A percentile compares a stretch with the other conserved stretches of the same genome.
These are phyloP conservation scores for Neurospora sp. DNA, from an alignment of 2,329 filamentous ascomycete genomes.

Conservation along the genomic window DNA sequence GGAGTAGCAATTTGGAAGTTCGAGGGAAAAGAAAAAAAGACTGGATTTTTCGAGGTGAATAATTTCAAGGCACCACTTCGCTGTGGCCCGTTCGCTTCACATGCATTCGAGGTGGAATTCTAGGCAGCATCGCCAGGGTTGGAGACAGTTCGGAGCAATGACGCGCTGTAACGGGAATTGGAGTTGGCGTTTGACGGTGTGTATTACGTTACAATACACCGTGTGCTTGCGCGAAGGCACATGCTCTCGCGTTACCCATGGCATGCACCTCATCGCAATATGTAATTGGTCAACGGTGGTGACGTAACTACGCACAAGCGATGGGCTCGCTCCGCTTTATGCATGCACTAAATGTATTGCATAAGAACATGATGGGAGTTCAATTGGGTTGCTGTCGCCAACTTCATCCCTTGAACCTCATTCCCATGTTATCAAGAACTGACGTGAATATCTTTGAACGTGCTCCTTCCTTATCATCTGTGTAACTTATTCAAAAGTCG, in stretches of 20 bases:
- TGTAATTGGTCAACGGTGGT: neutral
- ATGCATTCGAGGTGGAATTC: neutral
- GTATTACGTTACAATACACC: neutral
- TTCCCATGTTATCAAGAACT: constrained; percentile 1
- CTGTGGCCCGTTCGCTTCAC: neutral
- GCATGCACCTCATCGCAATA: neutral
- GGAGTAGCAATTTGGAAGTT: neutral
- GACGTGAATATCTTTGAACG: neutral
- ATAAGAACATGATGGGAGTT: neutral
- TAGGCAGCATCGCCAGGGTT: constrained; percentile 14
- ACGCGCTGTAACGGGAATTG: neutral
- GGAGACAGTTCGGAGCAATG: neutral
- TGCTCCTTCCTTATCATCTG: neutral
- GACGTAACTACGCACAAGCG: neutral
- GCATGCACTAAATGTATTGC: neutral
- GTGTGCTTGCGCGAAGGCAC: constrained; percentile 12
- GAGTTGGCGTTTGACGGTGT: neutral
- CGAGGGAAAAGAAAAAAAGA: neutral
- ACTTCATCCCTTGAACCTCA: constrained; percentile 5
- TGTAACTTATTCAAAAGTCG: constrained; percentile 9
- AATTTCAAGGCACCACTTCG: neutral
- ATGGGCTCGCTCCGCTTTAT: neutral
- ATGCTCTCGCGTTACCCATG: constrained; percentile 13
- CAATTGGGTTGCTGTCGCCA: neutral
- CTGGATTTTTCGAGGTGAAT: neutral